Base-by-base conservation (phyloP, 2,329 filamentous ascomycete genomes). In the Lasiodiplodia theobromae region DNA sequence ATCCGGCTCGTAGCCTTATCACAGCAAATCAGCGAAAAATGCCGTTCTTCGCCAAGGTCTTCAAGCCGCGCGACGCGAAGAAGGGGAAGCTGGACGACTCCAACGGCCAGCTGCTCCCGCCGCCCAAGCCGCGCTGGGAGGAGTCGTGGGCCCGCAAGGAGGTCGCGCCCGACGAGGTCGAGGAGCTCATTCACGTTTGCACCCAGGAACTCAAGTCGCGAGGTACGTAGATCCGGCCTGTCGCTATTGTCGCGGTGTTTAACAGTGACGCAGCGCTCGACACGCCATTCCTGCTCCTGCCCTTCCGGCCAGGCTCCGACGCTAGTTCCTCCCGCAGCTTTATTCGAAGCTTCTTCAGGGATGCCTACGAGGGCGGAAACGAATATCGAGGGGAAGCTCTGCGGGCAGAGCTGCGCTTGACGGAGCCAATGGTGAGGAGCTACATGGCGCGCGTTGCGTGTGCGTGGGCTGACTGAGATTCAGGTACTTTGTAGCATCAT, bases 241-340 rank as follows among this genome's bases (percentile, higher is more conserved):
- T 47, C 56, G 2, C 12, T 34, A 23, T 14, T 34, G 28, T 44
- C 10, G 37, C 10, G 12, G 38, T 4, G 28, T 28, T 77, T 68
- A 31, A 68, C 56, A 7, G 3, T 77, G 70, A 65, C 72, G 38
- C 79, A 97, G 94, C 91, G 72, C 90, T 98, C 75, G 91, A 97
- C 78, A 90, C 91, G 70, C 96, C 96, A 0, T 98, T 99, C 80
- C 87, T 98, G 34, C 89, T 99, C 10, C 87, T 99, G 4, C 96
- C 96, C 14, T 99, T 97, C 82, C 91, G 96, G 74, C 96, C 95
- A 25, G 93, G 92, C 34, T 96, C 94, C 71, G 94, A 99, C 78
- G 91, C 95, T 53, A 96, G 92, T 71, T 57, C 64, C 80, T 94
- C 96, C 70, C 92, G 94, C 78, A 95, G 92, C 25, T 98, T 98